These are phyloP conservation scores for Pseudopithomyces chartarum DNA, from an alignment of 2,329 filamentous ascomycete genomes.

Conservation along the genomic window DNA sequence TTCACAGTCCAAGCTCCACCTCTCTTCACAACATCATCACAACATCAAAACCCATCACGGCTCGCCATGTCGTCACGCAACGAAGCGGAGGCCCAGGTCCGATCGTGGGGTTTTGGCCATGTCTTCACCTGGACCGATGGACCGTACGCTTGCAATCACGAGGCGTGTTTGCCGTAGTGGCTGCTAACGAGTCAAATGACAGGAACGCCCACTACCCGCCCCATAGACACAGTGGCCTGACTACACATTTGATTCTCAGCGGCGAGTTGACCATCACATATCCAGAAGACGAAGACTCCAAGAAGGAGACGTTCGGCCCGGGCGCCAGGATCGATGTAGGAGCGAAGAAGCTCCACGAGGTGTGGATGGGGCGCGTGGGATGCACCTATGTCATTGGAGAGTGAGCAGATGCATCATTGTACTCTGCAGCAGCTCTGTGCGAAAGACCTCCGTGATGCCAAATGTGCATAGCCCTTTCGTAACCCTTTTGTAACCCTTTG, in stretches of 20 bases:
- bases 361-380: conserved; percentile 69
- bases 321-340: conserved; percentile 71
- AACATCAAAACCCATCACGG: not conserved
- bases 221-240: conserved; percentile 67
- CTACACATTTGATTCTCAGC: conserved; percentile 70
- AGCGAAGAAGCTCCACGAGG: conserved; percentile 67
- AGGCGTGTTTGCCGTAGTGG: not conserved
- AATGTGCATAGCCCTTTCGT: not conserved
- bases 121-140: conserved; percentile 76
- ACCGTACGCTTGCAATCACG: conserved; percentile 58
- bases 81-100: conserved; percentile 65
- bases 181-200: conserved; percentile 17
- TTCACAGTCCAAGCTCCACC: conserved; percentile 7
- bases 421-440: not conserved
- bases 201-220: conserved; percentile 72
- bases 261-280: conserved; percentile 71
- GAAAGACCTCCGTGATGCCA: not conserved
- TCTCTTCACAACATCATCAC: not conserved
- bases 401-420: conserved; percentile 26
- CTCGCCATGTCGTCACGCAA: conserved; percentile 46
- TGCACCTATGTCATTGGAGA: conserved; percentile 72
- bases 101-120: conserved; percentile 69
- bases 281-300: conserved; percentile 60
- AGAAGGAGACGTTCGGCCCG: conserved; percentile 63
- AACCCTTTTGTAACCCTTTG: too few species aligned